A percentile compares a stretch with the other conserved stretches of the same genome.
These are phyloP conservation scores for Phytophthora aleatoria DNA, from an alignment of 352 stramenopile species.

Conservation along the genomic window DNA sequence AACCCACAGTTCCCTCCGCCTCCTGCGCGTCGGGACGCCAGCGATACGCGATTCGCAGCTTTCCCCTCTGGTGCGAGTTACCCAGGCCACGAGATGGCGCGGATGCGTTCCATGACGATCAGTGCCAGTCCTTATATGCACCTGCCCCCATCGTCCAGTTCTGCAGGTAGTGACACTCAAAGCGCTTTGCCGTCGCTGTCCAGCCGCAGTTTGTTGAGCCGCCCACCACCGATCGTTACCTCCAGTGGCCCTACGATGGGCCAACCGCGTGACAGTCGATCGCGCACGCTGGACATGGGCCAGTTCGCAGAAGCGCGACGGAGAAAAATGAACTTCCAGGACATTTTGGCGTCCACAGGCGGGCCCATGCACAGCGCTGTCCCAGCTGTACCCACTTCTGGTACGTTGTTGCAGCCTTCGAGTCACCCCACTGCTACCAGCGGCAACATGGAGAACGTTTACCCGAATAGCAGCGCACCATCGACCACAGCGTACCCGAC, in stretches of 20 bases:
- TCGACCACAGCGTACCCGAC: conserved; percentile 26
- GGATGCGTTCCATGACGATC: conserved; percentile 70
- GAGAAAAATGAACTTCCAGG: conserved; percentile 89
- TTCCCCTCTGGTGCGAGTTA: conserved; percentile 27
- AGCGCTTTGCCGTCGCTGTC: conserved; percentile 62
- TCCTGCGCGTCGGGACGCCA: conserved; percentile 44
- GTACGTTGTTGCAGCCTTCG: conserved; percentile 19
- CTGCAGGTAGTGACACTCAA: conserved; percentile 20
- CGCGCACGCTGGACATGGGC: conserved; percentile 86
- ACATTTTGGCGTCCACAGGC: conserved; percentile 75
- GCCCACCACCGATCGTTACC: conserved; percentile 27
- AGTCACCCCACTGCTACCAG: conserved; percentile 15
- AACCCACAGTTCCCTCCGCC: conserved; percentile 70
- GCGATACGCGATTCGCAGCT: conserved; percentile 38
- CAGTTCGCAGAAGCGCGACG: conserved; percentile 77
- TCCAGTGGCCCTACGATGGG: conserved; percentile 60
- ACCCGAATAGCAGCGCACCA: conserved; percentile 37
- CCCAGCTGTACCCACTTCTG: conserved; percentile 17
- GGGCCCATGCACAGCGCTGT: conserved; percentile 12
- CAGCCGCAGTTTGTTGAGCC: conserved; percentile 50
- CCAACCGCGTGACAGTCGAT: conserved; percentile 77
- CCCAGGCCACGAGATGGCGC: conserved; percentile 38
- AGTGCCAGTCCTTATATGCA: conserved; percentile 54
- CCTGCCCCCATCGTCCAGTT: conserved; percentile 17
- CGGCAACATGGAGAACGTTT: conserved; percentile 59